Base-by-base conservation (phyloP, 208 protist species). In the Trypanosomatidae sp. region DNA sequence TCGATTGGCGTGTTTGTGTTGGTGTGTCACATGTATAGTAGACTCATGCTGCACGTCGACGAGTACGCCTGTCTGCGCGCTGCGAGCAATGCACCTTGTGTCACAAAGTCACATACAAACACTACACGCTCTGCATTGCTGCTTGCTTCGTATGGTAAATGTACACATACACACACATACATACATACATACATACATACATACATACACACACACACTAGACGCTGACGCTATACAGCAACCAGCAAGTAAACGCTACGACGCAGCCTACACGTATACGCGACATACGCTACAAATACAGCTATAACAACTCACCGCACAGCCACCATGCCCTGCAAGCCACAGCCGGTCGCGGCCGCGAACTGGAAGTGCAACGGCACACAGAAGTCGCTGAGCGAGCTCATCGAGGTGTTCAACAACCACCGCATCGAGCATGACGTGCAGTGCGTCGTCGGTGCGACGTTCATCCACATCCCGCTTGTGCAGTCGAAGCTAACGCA, bases 291-390 rank as follows among this genome's bases (percentile, higher is more conserved):
- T 35, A 35, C 11, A 15, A 35, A 35, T 35, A 35, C n/a, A 15
- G n/a, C n/a, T 35, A 35, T 15, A 11, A 35, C 15, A 33, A 25
- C 22, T 57, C 5, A 41, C 25, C 19, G 11, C 43, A 38, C 50
- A 55, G 49, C 47, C 58, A 67, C 15, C 21, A 81, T 78, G 57
- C 63, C 65, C 45, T 13, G 54, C 56, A 94, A 94, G 71, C 86
- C 86, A 6, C 77, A 87, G 50, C 86, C 86, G 33, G 78, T 96
- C 53, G 77, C 89, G 38, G 94, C 85, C 33, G 94, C 85, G 33
- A 97, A 97, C 78, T 95, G 91, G 83, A 97, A 97, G 71, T 94
- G 78, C 67, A 96, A 97, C 67, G 89, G 89, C 48, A 91, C 65
- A 0, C 47, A 66, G 35, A 52, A 43, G n/a, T 86, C 70, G 39